Base-by-base conservation (phyloP, 1,284 basidiomycete genomes). In the Trametes pubescens region DNA sequence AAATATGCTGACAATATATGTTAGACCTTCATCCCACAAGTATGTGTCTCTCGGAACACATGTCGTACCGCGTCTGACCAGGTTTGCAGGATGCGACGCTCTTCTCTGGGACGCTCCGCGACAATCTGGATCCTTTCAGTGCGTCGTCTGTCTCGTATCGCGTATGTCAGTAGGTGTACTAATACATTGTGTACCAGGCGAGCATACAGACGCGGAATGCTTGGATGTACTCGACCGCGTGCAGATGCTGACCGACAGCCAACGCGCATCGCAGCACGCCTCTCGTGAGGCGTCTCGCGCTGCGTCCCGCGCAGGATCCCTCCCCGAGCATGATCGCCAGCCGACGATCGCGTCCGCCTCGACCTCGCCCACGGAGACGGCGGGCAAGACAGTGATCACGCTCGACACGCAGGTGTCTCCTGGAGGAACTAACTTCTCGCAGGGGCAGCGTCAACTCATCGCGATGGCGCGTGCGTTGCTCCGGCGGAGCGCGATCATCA, bases 101-200 rank as follows among this genome's bases (percentile, higher is more conserved):
- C 2, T 97, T 98, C 80, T 92, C 91, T 0, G 94, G 95, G 0
- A 95, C 92, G 0, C 79, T 97, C 29, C 82, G 93, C 21, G 91
- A 94, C 21, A 96, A 96, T 69, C 76, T 97, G 4, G 95, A 98
- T 79, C 95, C 94, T 0, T 96, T 95, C 80, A 78, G 85, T 84
- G 59, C 40, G 79, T 65, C 13, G 40, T 10, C 10, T 34, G 11
- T 2, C 35, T 14, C 13, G 6, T 66, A 32, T 38, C 67, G 49
- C 67, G 61, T 22, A 59, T 59, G 7, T 49, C 65, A n/a, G n/a
- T n/a, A n/a, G n/a, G n/a, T n/a, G 10, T 64, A 26, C 67, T 35
- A 38, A 65, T 5, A 66, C 29, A 21, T 13, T 0, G 16, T 16
- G 2, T 68, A 2, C 64, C 9, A 89, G 88, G 82, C 54, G 93